Conservation (phyloP, 2,329 filamentous ascomycete genomes). For the Pseudogymnoascus verrucosus region DNA sequence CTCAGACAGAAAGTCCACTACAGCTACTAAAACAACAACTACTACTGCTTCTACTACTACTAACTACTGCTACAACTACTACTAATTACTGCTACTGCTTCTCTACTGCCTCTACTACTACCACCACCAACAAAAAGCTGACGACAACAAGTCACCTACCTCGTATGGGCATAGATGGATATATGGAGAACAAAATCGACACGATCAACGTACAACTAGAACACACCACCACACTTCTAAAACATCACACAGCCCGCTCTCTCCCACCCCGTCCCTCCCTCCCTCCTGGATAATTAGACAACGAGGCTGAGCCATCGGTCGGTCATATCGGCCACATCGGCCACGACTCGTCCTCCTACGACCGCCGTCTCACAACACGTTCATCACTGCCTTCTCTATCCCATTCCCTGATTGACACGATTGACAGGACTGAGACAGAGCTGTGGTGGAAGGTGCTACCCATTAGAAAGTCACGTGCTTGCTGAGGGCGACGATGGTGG, state of each 20-base stretch:
- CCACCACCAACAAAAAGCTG: neutral
- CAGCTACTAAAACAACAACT: too few species aligned
- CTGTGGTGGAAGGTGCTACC: neutral
- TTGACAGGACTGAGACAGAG: neutral
- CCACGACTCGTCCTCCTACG: neutral
- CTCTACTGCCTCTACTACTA: too few species aligned
- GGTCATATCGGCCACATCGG: neutral
- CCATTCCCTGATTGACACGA: neutral
- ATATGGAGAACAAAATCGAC: neutral
- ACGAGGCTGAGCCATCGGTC: neutral
- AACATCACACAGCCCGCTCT: neutral
- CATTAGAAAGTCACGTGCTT: too few species aligned
- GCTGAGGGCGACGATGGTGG: too few species aligned
- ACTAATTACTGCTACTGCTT: too few species aligned
- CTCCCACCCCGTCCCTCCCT: neutral
- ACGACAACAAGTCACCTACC: neutral
- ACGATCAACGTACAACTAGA: neutral
- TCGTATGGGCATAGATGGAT: neutral
- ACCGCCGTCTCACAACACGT: neutral
- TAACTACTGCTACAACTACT: too few species aligned
- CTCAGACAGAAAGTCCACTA: neutral
- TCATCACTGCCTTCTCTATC: neutral
- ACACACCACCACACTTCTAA: neutral
- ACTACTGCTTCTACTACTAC: too few species aligned
- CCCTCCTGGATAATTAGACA: neutral